phyloP scores from a whole-genome alignment of 2,329 filamentous ascomycete genomes.

The Hypoxylon sp. region DNA sequence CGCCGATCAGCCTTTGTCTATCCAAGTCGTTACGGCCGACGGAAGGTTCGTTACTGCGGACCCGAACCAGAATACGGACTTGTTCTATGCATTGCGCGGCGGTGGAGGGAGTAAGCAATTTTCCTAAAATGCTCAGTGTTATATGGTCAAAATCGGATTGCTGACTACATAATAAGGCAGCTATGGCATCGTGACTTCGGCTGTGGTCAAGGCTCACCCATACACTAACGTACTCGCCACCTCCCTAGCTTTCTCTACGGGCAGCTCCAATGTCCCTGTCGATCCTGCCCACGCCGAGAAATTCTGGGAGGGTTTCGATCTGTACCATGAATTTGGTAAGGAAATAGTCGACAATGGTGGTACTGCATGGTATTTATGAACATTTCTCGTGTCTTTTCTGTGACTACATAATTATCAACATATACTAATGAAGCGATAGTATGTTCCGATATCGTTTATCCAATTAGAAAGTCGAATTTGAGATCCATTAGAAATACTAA shows the following conservation, averaged over 20 bases:
- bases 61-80: constrained; percentile 63
- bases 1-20: constrained; percentile 66
- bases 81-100: constrained; percentile 71
- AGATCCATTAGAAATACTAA: constrained; percentile 10
- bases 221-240: constrained; percentile 44
- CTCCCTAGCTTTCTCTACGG: constrained; percentile 45
- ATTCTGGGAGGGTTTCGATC: constrained; percentile 55
- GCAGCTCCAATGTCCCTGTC: constrained; percentile 24
- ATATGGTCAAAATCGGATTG: background rate
- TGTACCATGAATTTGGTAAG: constrained; percentile 55
- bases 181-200: constrained; percentile 54
- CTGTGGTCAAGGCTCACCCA: constrained; percentile 52
- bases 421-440: constrained; percentile 30
- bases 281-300: constrained; percentile 32
- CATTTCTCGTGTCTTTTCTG: background rate
- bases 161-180: constrained; percentile 44
- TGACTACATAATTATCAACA: background rate
- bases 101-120: constrained; percentile 60
- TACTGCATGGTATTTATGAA: constrained; percentile 50
- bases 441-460: constrained; percentile 7
- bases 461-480: background rate
- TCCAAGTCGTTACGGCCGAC: constrained; percentile 63
- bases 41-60: constrained; percentile 64
- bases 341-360: constrained; percentile 56
- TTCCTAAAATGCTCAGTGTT: background rate